A percentile compares a stretch with the other conserved stretches of the same genome.
Evolutionary conservation across 2,329 filamentous ascomycete species (phyloP).

Genomic region (Fusarium protoensiforme): DNA sequence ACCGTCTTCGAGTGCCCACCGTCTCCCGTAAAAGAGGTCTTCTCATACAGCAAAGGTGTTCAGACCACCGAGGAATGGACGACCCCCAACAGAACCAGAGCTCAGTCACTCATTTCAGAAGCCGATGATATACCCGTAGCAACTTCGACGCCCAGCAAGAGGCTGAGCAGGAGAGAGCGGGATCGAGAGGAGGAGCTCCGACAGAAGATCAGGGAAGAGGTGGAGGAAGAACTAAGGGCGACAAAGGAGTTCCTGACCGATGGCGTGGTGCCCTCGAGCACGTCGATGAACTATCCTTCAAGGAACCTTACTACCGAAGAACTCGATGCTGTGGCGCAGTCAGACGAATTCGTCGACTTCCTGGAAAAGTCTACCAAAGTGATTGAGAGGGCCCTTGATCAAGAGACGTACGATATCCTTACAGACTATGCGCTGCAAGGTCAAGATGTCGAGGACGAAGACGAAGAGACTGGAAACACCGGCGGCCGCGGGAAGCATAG

Average conservation of each 20-base stretch:
- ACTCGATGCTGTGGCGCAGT: slow-evolving; percentile 88
- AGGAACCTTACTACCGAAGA: slow-evolving; percentile 86
- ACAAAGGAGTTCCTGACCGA: slow-evolving; percentile 70
- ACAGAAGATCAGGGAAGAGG: slow-evolving; percentile 84
- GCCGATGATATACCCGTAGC: slow-evolving; percentile 67
- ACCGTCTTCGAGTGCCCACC: slow-evolving; percentile 86
- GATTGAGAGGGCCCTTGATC: slow-evolving; percentile 92
- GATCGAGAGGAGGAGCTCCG: slow-evolving; percentile 91
- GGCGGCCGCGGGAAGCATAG: slow-evolving; percentile 77
- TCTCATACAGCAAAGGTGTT: slow-evolving; percentile 97
- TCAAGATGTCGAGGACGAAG: slow-evolving; percentile 81
- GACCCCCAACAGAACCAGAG: slow-evolving; percentile 60
- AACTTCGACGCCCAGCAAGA: slow-evolving; percentile 73
- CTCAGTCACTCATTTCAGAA: slow-evolving; percentile 62
- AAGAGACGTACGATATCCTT: slow-evolving; percentile 91
- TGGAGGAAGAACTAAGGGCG: slow-evolving; percentile 90
- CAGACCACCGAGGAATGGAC: slow-evolving; percentile 87
- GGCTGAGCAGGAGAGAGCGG: slow-evolving; percentile 80
- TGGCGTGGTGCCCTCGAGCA: slow-evolving; percentile 42
- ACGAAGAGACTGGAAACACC: slow-evolving; percentile 78
- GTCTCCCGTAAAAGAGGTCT: slow-evolving; percentile 81
- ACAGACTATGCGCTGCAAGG: slow-evolving; percentile 92
- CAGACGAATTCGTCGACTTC: slow-evolving; percentile 94
- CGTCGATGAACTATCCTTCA: slow-evolving; percentile 74
- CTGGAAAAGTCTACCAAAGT: slow-evolving; percentile 96